Conservation (phyloP, 1,284 basidiomycete genomes). For the Rhodotorula sp. region DNA sequence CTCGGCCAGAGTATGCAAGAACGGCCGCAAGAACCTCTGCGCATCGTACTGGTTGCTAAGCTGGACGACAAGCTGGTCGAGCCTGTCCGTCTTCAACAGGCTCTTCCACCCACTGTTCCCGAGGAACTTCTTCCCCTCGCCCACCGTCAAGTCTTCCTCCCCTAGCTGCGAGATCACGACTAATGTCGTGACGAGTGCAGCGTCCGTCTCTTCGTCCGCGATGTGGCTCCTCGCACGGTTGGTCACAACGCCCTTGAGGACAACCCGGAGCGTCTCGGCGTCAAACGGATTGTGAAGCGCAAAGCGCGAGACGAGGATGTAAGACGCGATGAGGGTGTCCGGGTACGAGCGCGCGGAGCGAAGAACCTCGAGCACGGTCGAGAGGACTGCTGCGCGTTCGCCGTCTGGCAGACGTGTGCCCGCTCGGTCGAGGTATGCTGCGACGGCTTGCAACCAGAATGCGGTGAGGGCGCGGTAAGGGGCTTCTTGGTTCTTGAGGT, state of each 20-base stretch:
- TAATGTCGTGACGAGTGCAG: constrained; percentile 59
- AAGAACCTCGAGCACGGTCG: constrained; percentile 46
- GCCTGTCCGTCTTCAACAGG: constrained; percentile 31
- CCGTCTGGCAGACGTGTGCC: constrained; percentile 36
- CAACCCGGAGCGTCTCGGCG: constrained; percentile 59
- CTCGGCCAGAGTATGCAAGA: constrained; percentile 32
- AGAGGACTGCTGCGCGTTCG: constrained; percentile 48
- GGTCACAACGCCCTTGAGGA: constrained; percentile 60
- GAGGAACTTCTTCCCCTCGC: constrained; percentile 36
- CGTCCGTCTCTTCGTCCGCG: constrained; percentile 48
- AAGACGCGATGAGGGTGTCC: constrained; percentile 55
- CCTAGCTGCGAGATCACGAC: constrained; percentile 54
- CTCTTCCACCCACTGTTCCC: constrained; percentile 37
- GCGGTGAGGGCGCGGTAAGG: constrained; percentile 72
- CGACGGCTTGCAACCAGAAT: constrained; percentile 78
- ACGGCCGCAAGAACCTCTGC: constrained; percentile 36
- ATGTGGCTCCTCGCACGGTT: constrained; percentile 49
- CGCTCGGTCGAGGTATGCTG: constrained; percentile 69
- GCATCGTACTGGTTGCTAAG: constrained; percentile 39
- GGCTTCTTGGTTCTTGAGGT: constrained; percentile 36
- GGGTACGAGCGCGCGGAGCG: constrained; percentile 25
- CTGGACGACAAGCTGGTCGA: constrained; percentile 34
- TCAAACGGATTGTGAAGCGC: constrained; percentile 64
- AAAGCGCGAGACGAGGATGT: constrained; percentile 65
- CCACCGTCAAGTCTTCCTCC: constrained; percentile 30